These are phyloP conservation scores for Didymella keratinophila DNA, from an alignment of 2,329 filamentous ascomycete genomes.

Conservation along the genomic window DNA sequence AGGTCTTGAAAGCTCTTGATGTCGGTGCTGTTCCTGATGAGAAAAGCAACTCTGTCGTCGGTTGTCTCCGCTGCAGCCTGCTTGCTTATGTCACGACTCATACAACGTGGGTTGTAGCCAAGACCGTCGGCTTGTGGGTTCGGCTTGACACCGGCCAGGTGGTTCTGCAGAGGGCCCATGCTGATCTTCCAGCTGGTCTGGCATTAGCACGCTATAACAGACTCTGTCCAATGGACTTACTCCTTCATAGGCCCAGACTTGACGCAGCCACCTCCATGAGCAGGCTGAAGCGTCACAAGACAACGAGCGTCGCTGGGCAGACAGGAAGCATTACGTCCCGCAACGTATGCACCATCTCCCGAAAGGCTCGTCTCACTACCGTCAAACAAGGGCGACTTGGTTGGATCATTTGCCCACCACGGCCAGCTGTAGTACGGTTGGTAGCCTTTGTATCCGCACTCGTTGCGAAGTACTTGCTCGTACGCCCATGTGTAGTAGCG, in stretches of 20 bases:
- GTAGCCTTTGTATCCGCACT: conserved; percentile 29
- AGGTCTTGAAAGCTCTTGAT: conserved; percentile 2
- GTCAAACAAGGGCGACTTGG: conserved; percentile 32
- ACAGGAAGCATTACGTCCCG: conserved; percentile 37
- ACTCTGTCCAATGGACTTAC: neutral
- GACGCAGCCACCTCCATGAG: conserved; percentile 25
- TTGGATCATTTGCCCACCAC: conserved; percentile 35
- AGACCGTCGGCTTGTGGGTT: conserved; percentile 37
- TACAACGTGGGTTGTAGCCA: conserved; percentile 40
- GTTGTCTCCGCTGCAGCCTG: conserved; percentile 21
- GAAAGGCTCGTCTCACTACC: conserved; percentile 45
- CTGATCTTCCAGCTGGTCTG: conserved; percentile 49
- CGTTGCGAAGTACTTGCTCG: conserved; percentile 28
- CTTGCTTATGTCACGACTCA: conserved; percentile 46
- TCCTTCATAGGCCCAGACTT: conserved; percentile 9
- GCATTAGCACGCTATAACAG: neutral
- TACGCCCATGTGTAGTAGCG: conserved; percentile 27
- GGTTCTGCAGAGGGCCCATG: conserved; percentile 55
- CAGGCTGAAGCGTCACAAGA: conserved; percentile 16
- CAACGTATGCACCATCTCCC: conserved; percentile 26
- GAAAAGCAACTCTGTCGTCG: neutral
- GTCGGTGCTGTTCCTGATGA: conserved; percentile 1
- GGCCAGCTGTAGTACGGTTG: conserved; percentile 35
- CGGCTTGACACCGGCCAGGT: conserved; percentile 35
- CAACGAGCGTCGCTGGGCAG: conserved; percentile 17